Evolutionary conservation across 768 basidiomycete species (phyloP).

Genomic region (Suillus subluteus): DNA sequence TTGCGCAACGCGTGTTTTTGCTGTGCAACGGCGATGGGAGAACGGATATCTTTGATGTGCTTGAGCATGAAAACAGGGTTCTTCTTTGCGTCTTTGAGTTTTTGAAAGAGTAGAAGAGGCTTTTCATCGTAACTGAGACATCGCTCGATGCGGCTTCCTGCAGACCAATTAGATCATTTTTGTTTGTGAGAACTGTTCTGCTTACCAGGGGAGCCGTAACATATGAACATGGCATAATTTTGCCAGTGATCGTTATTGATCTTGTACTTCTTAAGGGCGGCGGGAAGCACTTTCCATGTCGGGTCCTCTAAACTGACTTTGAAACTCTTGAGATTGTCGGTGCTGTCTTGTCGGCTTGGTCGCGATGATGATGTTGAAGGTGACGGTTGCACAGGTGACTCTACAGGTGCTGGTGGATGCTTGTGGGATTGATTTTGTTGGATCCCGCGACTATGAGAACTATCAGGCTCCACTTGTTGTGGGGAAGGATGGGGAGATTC

Average conservation of each 20-base stretch:
- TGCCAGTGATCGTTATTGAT: constrained; percentile 99
- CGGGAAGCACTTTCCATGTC: constrained; percentile 97
- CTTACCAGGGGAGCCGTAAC: constrained; percentile 90
- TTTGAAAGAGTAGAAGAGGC: constrained; percentile 94
- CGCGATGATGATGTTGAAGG: constrained; percentile 24
- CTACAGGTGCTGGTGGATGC: constrained; percentile 35
- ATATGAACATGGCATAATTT: constrained; percentile 99
- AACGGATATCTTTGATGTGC: constrained; percentile 92
- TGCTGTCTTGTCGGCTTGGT: constrained; percentile 63
- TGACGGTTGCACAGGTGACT: constrained; percentile 32
- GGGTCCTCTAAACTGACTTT: constrained; percentile 98
- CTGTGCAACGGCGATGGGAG: constrained; percentile 95
- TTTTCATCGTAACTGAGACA: constrained; percentile 98
- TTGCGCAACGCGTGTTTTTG: constrained; percentile 93
- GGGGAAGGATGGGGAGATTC: constrained; percentile 85
- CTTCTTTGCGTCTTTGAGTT: constrained; percentile 95
- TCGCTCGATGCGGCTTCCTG: constrained; percentile 83
- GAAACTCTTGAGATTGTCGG: constrained; percentile 87
- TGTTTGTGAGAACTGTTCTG: not conserved
- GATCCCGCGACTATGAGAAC: constrained; percentile 37
- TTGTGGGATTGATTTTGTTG: constrained; percentile 34
- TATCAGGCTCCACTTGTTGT: constrained; percentile 76
- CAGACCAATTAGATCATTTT: constrained; percentile 1
- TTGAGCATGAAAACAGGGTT: constrained; percentile 99
- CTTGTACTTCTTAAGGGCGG: constrained; percentile 97